phyloP scores from a whole-genome alignment of 2,329 filamentous ascomycete species.

The Xylaria polymorpha region DNA sequence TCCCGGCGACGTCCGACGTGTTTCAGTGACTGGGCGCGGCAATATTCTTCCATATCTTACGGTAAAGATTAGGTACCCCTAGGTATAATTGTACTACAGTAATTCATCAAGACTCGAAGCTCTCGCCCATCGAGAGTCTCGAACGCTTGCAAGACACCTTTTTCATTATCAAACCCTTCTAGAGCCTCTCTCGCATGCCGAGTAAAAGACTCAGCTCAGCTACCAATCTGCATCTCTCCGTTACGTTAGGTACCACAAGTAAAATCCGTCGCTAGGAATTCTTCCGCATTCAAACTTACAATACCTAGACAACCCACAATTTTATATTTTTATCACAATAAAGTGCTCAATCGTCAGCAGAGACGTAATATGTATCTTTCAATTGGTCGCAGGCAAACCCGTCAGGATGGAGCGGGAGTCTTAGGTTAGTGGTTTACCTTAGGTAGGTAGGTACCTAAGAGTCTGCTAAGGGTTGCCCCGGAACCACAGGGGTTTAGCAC shows the following conservation, averaged over 20 bases:
- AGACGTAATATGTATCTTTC: background rate
- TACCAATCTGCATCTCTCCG: background rate
- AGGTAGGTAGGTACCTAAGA: background rate
- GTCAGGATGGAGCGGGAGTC: background rate
- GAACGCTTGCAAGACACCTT: background rate
- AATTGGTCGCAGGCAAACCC: background rate
- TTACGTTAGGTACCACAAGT: background rate
- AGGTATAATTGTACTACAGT: background rate
- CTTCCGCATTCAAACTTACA: background rate
- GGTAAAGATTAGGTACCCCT: background rate
- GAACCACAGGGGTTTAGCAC: background rate
- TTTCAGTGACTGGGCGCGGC: background rate
- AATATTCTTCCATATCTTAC: background rate
- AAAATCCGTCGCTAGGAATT: background rate
- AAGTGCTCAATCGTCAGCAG: background rate
- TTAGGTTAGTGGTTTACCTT: background rate
- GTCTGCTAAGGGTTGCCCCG: background rate
- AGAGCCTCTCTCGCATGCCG: background rate
- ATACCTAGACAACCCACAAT: background rate
- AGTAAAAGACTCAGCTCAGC: background rate
- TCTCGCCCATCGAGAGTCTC: background rate
- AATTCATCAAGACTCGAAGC: background rate
- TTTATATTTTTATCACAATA: background rate
- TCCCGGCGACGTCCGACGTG: constrained; percentile 22
- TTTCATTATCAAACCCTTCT: background rate